phyloP scores from a whole-genome alignment of 768 basidiomycete genomes.

The Albatrellus ellisii region DNA sequence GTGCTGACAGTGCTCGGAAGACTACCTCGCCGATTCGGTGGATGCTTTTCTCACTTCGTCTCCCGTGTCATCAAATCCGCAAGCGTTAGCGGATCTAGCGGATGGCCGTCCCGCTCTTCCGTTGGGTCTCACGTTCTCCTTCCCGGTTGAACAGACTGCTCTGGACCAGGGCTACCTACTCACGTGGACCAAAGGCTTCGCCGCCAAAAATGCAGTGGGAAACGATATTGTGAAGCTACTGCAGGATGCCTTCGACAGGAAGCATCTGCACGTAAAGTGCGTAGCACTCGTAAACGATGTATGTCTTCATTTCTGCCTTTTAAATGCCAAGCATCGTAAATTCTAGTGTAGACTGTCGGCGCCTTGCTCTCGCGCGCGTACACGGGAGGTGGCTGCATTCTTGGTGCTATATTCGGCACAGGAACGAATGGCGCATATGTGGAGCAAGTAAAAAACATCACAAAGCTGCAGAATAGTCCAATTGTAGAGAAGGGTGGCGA shows the following conservation, averaged over 20 bases:
- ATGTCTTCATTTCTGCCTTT: slow-evolving; percentile 18
- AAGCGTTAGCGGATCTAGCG: slow-evolving; percentile 21
- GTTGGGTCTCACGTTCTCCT: slow-evolving; percentile 92
- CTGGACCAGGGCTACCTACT: slow-evolving; percentile 81
- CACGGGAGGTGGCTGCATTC: slow-evolving; percentile 79
- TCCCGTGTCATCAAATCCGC: background rate
- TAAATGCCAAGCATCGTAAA: slow-evolving; percentile 2
- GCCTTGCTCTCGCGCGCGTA: slow-evolving; percentile 89
- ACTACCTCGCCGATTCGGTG: slow-evolving; percentile 96
- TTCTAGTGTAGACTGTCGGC: slow-evolving; percentile 85
- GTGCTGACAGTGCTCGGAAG: slow-evolving; percentile 25
- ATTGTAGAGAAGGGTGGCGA: slow-evolving; percentile 47
- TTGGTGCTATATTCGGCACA: slow-evolving; percentile 92
- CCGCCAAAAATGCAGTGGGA: slow-evolving; percentile 83
- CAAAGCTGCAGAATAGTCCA: slow-evolving; percentile 60
- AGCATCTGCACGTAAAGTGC: slow-evolving; percentile 85
- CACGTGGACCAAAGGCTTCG: slow-evolving; percentile 93
- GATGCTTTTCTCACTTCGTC: slow-evolving; percentile 80
- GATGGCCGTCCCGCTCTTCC: slow-evolving; percentile 28
- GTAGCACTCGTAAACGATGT: slow-evolving; percentile 93
- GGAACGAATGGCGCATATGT: slow-evolving; percentile 98
- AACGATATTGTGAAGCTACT: slow-evolving; percentile 82
- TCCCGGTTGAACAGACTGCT: slow-evolving; percentile 95
- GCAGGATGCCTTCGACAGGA: slow-evolving; percentile 85
- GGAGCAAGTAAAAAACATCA: slow-evolving; percentile 74